phyloP scores from a whole-genome alignment of 2,329 filamentous ascomycete species.

The Sporothrix luriei region DNA sequence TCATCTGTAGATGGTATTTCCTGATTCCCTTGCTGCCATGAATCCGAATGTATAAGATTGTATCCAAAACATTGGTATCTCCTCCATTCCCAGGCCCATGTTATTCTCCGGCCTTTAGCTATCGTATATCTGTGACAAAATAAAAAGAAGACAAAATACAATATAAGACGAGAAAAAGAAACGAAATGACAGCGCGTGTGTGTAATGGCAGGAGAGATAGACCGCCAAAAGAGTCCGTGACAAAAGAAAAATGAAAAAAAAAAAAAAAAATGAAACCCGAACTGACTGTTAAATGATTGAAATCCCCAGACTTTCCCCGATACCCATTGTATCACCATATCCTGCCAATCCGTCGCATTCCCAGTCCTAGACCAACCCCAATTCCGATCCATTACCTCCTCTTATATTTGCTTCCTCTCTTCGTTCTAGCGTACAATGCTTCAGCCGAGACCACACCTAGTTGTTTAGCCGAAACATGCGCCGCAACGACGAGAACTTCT shows the following conservation, averaged over 20 bases:
- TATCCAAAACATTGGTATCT: constrained; percentile 17
- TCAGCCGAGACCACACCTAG: constrained; percentile 22
- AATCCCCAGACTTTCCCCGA: not conserved
- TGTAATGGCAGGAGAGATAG: not conserved
- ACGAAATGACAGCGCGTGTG: not conserved
- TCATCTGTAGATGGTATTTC: not conserved
- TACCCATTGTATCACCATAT: not conserved
- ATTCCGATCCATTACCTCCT: constrained; percentile 16
- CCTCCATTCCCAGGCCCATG: not conserved
- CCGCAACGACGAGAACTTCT: constrained; percentile 69
- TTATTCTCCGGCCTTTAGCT: not conserved
- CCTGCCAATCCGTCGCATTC: not conserved
- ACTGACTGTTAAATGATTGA: not conserved
- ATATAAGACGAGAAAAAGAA: constrained; percentile 8
- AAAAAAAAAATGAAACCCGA: not conserved
- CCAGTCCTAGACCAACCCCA: not conserved
- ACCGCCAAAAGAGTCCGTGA: constrained; percentile 7
- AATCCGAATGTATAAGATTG: constrained; percentile 8
- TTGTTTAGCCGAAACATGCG: constrained; percentile 63
- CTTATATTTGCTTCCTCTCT: not conserved
- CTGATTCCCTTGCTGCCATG: constrained; percentile 9
- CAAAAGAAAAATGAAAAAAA: constrained; percentile 14
- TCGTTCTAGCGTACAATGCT: not conserved
- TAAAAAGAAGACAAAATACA: constrained; percentile 12
- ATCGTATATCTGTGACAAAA: not conserved